phyloP scores from a whole-genome alignment of 1,139 yeast species.

The Kodamaea suecica region DNA sequence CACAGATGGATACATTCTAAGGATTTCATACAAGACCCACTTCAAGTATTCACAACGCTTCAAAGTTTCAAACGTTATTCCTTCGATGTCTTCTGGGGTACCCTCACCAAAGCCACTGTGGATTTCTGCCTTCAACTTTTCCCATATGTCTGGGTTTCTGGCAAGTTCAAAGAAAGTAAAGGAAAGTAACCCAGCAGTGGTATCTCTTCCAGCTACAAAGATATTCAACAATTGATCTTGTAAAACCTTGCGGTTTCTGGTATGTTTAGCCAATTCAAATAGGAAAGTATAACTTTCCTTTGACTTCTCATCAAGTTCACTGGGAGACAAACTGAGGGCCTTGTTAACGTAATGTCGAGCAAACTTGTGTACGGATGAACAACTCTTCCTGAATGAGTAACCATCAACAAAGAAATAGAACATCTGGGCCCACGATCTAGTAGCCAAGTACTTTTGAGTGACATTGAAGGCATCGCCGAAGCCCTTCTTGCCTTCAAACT shows the following conservation, averaged over 20 bases:
- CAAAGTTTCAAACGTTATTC: slow-evolving; percentile 22
- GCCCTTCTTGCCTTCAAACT: slow-evolving; percentile 29
- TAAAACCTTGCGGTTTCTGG: slow-evolving; percentile 47
- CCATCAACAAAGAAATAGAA: slow-evolving; percentile 34
- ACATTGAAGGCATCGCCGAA: slow-evolving; percentile 45
- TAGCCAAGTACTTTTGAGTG: slow-evolving; percentile 35
- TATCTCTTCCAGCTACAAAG: slow-evolving; percentile 55
- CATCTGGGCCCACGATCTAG: slow-evolving; percentile 35
- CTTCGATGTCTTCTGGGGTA: slow-evolving; percentile 15
- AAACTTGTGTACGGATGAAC: slow-evolving; percentile 31
- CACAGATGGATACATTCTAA: slow-evolving; percentile 27
- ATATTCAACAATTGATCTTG: slow-evolving; percentile 53
- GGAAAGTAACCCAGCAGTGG: slow-evolving; percentile 54
- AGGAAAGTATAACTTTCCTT: slow-evolving; percentile 47
- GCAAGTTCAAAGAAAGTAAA: slow-evolving; percentile 47
- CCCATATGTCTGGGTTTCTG: slow-evolving; percentile 39
- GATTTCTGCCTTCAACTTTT: slow-evolving; percentile 39
- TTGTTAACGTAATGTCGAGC: slow-evolving; percentile 25
- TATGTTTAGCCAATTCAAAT: slow-evolving; percentile 49
- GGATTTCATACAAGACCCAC: slow-evolving; percentile 22
- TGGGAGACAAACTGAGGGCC: slow-evolving; percentile 21
- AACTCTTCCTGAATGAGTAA: slow-evolving; percentile 30
- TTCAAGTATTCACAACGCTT: slow-evolving; percentile 26
- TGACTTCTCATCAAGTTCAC: slow-evolving; percentile 31
- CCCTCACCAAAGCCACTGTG: slow-evolving; percentile 30